phyloP scores from a whole-genome alignment of 495 filamentous ascomycete genomes.

The Chaetomium tenue region DNA sequence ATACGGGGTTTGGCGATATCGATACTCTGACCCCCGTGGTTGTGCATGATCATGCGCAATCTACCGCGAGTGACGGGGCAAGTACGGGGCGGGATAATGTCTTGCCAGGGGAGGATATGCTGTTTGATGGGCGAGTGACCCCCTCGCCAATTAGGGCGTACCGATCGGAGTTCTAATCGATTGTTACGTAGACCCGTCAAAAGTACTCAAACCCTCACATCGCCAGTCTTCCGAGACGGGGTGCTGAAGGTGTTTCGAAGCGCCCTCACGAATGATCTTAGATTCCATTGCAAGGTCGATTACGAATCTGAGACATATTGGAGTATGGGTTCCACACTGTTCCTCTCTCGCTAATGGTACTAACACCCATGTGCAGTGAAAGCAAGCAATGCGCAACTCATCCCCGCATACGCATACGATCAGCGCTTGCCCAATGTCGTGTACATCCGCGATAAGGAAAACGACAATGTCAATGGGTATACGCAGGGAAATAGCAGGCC shows the following conservation, averaged over 20 bases:
- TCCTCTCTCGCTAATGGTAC: neutral
- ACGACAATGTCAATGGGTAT: constrained; percentile 27
- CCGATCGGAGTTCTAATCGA: neutral
- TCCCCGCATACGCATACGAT: constrained; percentile 41
- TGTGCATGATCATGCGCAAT: constrained; percentile 19
- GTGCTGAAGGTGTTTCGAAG: constrained; percentile 39
- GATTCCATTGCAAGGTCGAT: constrained; percentile 36
- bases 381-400: constrained; percentile 36
- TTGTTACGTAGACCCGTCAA: constrained; percentile 29
- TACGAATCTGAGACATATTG: constrained; percentile 38
- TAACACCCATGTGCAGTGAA: constrained; percentile 28
- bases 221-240: constrained; percentile 31
- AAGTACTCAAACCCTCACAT: constrained; percentile 29
- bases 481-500: constrained; percentile 26
- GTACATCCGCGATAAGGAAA: constrained; percentile 37
- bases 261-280: constrained; percentile 31
- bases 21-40: constrained; percentile 36
- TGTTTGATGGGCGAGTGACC: constrained; percentile 34
- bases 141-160: neutral
- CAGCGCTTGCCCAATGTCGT: constrained; percentile 34
- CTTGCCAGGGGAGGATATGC: constrained; percentile 36
- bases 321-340: constrained; percentile 25
- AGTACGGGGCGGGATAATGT: constrained; percentile 36
- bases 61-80: neutral
- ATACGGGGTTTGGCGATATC: constrained; percentile 6